Evolutionary conservation across 148 eudicot species (phyloP), one percentile per base, ranked within the genome.

Genomic region (Gaultheria prostrata): DNA sequence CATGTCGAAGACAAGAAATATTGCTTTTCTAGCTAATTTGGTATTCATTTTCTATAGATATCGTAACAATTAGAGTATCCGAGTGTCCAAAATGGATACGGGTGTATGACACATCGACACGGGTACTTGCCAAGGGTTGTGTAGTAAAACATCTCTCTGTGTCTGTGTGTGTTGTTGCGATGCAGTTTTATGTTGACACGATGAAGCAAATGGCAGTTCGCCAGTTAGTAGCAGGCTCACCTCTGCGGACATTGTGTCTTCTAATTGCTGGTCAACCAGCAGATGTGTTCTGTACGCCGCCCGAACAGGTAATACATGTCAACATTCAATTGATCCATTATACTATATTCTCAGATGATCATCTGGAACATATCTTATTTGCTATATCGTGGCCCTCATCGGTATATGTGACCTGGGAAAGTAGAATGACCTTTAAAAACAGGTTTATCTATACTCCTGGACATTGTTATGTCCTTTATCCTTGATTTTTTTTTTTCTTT

Each of bases 181-280:
- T 85, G 88, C 92, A 95, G 98, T 93, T 91, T 86, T 95, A 95
- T 82, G 89, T 85, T 56, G 95, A 92, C 49, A 91, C 98, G 20
- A 91, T 95, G 83, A 95, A 91, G 90, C 92, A 93, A 88, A 92
- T 95, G 97, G 98, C 97, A 50, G 87, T 93, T 85, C 83, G 84
- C 78, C 98, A 95, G 86, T 82, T 93, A 71, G 91, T 89, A 80
- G 89, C 97, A 17, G 98, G 98, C 30, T 90, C 93, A 65, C 98
- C 98, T 39, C 85, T 95, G 87, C 91, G 98, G 84, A 95, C 98
- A 33, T 86, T 95, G 82, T 93, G 95, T 87, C 93, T 93, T 49
- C 87, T 95, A 57, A 88, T 95, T 84, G 97, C 98, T 50, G 94
- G 95, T 86, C 92, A 93, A 81, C 97, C 95, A 82, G 94, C 90